Evolutionary conservation across 2,329 filamentous ascomycete species (phyloP).

Genomic region (Diaporthe nobilis): DNA sequence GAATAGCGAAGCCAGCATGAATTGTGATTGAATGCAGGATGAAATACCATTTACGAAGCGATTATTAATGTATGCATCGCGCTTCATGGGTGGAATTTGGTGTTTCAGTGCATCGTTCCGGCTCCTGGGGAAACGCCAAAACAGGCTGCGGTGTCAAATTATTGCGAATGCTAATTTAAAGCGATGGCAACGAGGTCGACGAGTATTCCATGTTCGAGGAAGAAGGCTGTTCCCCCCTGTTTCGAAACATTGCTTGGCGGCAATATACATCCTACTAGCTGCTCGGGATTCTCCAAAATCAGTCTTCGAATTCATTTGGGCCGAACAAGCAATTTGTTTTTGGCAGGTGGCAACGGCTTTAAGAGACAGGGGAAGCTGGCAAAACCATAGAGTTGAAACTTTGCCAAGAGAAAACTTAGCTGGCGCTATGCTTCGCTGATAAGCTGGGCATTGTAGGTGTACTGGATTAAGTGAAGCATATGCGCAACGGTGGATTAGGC

Average conservation of each 20-base stretch:
- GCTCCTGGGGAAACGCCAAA: background rate
- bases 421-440: background rate
- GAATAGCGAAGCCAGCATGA: background rate
- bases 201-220: background rate
- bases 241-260: constrained; percentile 14
- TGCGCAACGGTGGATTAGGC: background rate
- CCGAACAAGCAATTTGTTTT: constrained; percentile 5
- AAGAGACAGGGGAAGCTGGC: background rate
- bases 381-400: constrained; percentile 19
- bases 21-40: background rate
- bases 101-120: background rate
- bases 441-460: background rate
- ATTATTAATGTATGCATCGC: background rate
- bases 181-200: background rate
- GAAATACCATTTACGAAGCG: background rate
- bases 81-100: background rate
- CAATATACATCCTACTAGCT: background rate
- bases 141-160: background rate
- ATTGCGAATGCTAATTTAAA: background rate
- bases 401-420: background rate
- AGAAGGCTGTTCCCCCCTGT: background rate
- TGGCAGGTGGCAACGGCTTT: background rate
- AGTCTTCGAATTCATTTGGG: background rate
- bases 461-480: constrained; percentile 9
- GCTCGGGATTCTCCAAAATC: background rate